Percentiles rank a stretch among this genome's conserved stretches.
phyloP scores from a whole-genome alignment of 2,329 filamentous ascomycete genomes.

The Macroventuria anomochaeta region DNA sequence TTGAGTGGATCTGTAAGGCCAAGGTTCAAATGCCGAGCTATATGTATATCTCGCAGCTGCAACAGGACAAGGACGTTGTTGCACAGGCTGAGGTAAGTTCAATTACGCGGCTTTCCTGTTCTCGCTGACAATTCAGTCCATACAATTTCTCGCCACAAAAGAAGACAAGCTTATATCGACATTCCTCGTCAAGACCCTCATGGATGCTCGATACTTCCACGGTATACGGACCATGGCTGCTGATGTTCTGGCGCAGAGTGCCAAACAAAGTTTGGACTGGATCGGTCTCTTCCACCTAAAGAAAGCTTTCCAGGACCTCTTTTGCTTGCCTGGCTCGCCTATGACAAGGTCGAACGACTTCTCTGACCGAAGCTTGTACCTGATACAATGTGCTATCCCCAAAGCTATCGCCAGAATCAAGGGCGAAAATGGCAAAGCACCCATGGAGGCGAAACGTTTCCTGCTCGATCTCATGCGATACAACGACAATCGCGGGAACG shows the following conservation, averaged over 20 bases:
- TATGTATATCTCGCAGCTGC: constrained; percentile 97
- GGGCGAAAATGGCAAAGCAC: constrained; percentile 76
- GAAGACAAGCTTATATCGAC: constrained; percentile 81
- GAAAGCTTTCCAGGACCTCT: constrained; percentile 85
- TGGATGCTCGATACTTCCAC: constrained; percentile 92
- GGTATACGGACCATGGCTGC: constrained; percentile 89
- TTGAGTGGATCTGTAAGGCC: constrained; percentile 94
- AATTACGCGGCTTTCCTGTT: constrained; percentile 20
- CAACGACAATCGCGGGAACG: constrained; percentile 93
- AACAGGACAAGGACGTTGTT: constrained; percentile 95
- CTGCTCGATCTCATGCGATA: constrained; percentile 87
- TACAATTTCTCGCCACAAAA: constrained; percentile 74
- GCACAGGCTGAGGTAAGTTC: constrained; percentile 65
- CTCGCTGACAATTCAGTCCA: constrained; percentile 54
- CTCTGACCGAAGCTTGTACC: constrained; percentile 81
- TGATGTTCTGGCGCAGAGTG: constrained; percentile 76
- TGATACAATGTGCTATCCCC: constrained; percentile 83
- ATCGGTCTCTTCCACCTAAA: constrained; percentile 84
- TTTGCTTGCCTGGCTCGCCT: constrained; percentile 77
- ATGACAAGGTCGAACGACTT: constrained; percentile 93
- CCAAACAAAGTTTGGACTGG: constrained; percentile 64
- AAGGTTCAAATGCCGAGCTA: constrained; percentile 82
- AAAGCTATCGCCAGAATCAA: constrained; percentile 80
- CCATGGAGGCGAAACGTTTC: constrained; percentile 79
- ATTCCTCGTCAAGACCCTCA: constrained; percentile 84